phyloP scores from a whole-genome alignment of 2,329 filamentous ascomycete species.

The Verticillium tricorpus region DNA sequence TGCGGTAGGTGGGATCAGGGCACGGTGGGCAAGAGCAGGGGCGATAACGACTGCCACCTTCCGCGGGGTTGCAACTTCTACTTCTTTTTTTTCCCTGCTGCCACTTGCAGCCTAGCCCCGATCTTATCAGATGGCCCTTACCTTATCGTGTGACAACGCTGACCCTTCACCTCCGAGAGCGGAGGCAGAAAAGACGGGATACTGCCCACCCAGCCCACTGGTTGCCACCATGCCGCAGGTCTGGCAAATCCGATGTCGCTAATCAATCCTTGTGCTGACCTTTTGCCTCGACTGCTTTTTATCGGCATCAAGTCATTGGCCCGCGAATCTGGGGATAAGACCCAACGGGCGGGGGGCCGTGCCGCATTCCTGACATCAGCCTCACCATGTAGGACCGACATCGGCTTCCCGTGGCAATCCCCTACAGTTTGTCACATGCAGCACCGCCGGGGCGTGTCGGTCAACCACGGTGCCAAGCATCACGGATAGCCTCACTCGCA shows the following conservation, averaged over 20 bases:
- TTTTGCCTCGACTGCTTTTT: neutral
- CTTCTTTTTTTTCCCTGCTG: neutral
- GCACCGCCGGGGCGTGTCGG: no score
- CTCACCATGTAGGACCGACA: neutral
- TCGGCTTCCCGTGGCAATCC: neutral
- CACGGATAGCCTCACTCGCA: neutral
- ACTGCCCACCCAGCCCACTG: neutral
- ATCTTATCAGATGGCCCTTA: neutral
- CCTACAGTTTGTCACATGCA: neutral
- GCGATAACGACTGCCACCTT: neutral
- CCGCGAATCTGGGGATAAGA: neutral
- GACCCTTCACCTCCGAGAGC: neutral
- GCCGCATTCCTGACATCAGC: neutral
- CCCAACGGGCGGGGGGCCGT: neutral
- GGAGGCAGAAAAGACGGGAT: neutral
- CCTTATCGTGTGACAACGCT: neutral
- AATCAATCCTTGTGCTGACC: neutral
- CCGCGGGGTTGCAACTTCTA: slow-evolving; percentile 1
- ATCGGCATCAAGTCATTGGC: neutral
- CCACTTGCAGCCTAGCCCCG: neutral
- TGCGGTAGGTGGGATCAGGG: neutral
- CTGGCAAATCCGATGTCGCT: neutral
- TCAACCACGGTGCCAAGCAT: neutral
- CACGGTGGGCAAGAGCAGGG: neutral
- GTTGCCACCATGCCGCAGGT: neutral